Evolutionary conservation across 176 grass and related monocot species (phyloP), one percentile per base, ranked within the genome.

Genomic region (Zoysia pacifica): DNA sequence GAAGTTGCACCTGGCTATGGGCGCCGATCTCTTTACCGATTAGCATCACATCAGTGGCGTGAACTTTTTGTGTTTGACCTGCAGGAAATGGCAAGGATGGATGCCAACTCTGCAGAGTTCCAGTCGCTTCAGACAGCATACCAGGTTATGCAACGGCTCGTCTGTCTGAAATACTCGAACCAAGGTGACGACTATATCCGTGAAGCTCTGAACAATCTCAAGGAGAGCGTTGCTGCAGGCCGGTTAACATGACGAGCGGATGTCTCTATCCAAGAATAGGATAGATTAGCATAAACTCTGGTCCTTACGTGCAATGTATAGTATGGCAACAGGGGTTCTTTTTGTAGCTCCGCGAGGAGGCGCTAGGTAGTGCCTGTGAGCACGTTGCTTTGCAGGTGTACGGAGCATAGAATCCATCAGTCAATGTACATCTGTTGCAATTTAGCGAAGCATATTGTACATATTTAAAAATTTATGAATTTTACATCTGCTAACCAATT

Each of bases 91-190:
- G 81, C 88, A 67, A 94, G 90, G 86, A 97, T 89, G 81, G 73
- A 84, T 53, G 75, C 75, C 45, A 94, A 93, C 62, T 79, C 70
- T 41, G 81, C 89, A 77, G 80, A 94, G 62, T 90, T 87, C 44
- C 75, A 61, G 62, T 91, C 95, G 48, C 83, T 98, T 63, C 88
- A 89, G 79, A 83, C 85, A 86, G 69, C 70, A 4, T 98, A 98
- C 86, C 70, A 83, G 19, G 83, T 89, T 14, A 90, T 60, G 6
- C 95, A 94, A 71, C 89, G 76, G 65, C 89, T 98, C 51, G 76
- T 93, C 53, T 98, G 95, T 81, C 84, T 98, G 67, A 98, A 98
- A 82, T 93, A 98, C 73, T 90, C 92, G 1, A 94, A 93, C 81
- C 95, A 97, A 87, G 85, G 84, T 46, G 95, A 97, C 4, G 84